These are phyloP conservation scores for Prunella vulgaris DNA, from an alignment of 257 asterid species.

Conservation along the genomic window DNA sequence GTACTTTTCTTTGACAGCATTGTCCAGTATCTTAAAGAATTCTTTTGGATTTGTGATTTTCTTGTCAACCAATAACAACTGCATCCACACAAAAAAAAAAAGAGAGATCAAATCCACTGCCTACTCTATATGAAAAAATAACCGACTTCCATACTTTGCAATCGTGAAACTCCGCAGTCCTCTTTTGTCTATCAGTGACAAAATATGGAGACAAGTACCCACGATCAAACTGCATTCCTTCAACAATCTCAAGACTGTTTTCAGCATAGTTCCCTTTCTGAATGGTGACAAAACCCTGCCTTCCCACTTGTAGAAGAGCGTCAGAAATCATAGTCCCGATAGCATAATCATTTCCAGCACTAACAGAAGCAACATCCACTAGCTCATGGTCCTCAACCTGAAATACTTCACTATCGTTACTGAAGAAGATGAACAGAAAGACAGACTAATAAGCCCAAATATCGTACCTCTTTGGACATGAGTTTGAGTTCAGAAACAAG, in stretches of 20 bases:
- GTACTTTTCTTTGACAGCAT: conserved; percentile 72
- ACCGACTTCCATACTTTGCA: conserved; percentile 58
- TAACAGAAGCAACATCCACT: conserved; percentile 78
- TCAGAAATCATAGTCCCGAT: conserved; percentile 65
- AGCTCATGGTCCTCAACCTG: conserved; percentile 87
- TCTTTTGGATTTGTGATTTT: conserved; percentile 63
- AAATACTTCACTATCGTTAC: neutral
- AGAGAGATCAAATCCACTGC: conserved; percentile 4
- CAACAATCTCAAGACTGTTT: conserved; percentile 52
- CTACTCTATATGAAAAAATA: conserved; percentile 3
- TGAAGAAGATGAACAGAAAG: neutral
- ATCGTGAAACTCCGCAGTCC: conserved; percentile 61
- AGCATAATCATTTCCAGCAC: conserved; percentile 76
- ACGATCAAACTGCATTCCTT: conserved; percentile 90
- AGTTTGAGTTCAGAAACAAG: conserved; percentile 65
- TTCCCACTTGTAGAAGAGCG: conserved; percentile 66
- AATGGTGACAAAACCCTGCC: conserved; percentile 56
- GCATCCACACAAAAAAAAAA: conserved; percentile 22
- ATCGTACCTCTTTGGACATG: conserved; percentile 67
- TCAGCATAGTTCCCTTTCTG: conserved; percentile 69
- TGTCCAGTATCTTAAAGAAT: conserved; percentile 67
- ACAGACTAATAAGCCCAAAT: neutral
- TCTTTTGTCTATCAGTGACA: conserved; percentile 66
- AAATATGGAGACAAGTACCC: conserved; percentile 82
- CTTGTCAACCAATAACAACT: conserved; percentile 82